A percentile compares a stretch with the other conserved stretches of the same genome.
phyloP scores from a whole-genome alignment of 345 rosid species.

The Brassica rapa region DNA sequence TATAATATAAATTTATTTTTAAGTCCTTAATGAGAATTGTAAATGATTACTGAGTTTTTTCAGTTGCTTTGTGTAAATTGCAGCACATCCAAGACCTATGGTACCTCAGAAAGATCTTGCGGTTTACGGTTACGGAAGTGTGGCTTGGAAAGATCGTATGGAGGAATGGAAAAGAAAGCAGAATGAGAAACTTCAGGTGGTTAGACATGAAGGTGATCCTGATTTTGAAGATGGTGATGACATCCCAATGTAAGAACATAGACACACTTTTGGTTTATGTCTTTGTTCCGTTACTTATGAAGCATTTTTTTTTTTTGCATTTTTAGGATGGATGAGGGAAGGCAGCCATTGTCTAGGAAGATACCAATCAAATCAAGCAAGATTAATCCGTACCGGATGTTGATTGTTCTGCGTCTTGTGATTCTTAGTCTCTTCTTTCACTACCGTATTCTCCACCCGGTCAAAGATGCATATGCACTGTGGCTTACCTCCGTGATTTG shows the following conservation, averaged over 20 bases:
- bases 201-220: slow-evolving; percentile 76
- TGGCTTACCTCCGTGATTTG: slow-evolving; percentile 98
- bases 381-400: slow-evolving; percentile 89
- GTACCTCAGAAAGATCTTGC: slow-evolving; percentile 91
- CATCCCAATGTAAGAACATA: slow-evolving; percentile 75
- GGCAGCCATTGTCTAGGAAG: slow-evolving; percentile 98
- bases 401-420: slow-evolving; percentile 80
- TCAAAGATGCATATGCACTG: slow-evolving; percentile 79
- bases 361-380: slow-evolving; percentile 91
- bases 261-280: background rate
- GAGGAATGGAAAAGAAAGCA: slow-evolving; percentile 95
- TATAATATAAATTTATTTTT: too few relatives aligned
- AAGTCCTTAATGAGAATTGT: too few relatives aligned
- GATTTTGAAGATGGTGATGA: slow-evolving; percentile 79
- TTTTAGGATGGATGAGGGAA: slow-evolving; percentile 98
- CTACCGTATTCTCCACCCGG: slow-evolving; percentile 91
- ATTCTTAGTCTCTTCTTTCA: slow-evolving; percentile 90
- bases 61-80: slow-evolving; percentile 1
- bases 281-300: slow-evolving; percentile 7
- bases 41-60: slow-evolving; percentile 9
- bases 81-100: slow-evolving; percentile 95
- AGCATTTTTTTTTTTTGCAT: background rate
- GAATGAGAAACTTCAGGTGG: slow-evolving; percentile 82
- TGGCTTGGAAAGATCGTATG: slow-evolving; percentile 98
- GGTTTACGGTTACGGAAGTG: slow-evolving; percentile 92